A percentile compares a stretch with the other conserved stretches of the same genome.
phyloP scores from a whole-genome alignment of 2,329 filamentous ascomycete species.

The Atkinsonella hypoxylon region DNA sequence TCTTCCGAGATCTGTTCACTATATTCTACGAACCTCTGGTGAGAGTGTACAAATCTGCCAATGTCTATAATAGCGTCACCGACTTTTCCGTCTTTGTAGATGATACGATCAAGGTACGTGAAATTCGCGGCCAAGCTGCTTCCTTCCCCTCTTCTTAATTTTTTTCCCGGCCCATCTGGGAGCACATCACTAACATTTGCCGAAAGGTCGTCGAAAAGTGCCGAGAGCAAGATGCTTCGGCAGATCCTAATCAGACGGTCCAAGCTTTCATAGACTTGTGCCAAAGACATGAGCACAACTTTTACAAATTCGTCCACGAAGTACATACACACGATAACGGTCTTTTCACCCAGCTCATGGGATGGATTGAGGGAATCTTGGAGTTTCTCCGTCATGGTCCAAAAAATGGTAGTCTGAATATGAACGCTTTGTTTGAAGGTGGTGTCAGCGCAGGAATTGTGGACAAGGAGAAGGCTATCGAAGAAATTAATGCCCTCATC shows the following conservation, averaged over 20 bases:
- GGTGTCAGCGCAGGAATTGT: slow-evolving; percentile 56
- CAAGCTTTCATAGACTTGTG: slow-evolving; percentile 97
- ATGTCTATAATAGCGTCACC: slow-evolving; percentile 93
- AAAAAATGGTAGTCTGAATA: slow-evolving; percentile 73
- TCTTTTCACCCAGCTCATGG: slow-evolving; percentile 91
- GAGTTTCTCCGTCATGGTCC: slow-evolving; percentile 86
- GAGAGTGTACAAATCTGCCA: slow-evolving; percentile 95
- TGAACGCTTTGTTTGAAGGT: slow-evolving; percentile 85
- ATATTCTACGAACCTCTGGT: slow-evolving; percentile 98
- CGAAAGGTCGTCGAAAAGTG: slow-evolving; percentile 51
- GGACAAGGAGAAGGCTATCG: slow-evolving; percentile 58
- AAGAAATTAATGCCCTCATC: slow-evolving; percentile 77
- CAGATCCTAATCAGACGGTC: slow-evolving; percentile 95
- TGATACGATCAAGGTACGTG: slow-evolving; percentile 67
- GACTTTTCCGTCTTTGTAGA: slow-evolving; percentile 91
- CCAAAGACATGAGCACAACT: slow-evolving; percentile 86
- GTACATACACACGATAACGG: slow-evolving; percentile 96
- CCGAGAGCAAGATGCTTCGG: slow-evolving; percentile 67
- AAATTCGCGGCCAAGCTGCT: no score
- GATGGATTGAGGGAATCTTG: slow-evolving; percentile 90
- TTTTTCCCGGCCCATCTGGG: no score
- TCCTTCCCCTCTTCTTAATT: no score
- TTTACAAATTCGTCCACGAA: slow-evolving; percentile 98
- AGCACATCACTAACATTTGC: background rate
- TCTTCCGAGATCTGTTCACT: slow-evolving; percentile 91